Base-by-base conservation (phyloP, 352 stramenopile species). In the Globisporangium lucens region DNA sequence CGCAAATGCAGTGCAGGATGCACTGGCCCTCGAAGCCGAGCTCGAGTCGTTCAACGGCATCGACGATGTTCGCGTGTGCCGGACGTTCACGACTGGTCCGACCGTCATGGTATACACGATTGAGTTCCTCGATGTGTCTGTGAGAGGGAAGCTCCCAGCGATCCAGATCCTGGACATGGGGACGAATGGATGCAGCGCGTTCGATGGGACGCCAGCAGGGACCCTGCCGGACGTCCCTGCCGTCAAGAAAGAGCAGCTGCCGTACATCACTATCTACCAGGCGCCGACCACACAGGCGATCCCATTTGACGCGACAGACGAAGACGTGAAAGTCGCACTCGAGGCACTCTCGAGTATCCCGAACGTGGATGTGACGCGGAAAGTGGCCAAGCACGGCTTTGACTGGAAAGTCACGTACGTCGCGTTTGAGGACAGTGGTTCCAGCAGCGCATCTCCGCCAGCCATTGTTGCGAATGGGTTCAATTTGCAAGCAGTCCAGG, bases 371-470 rank as follows among this genome's bases (percentile, higher is more conserved):
- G 95, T 99, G 8, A 76, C 76, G 17, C 78, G 92, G 15, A 70
- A 73, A 51, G 81, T 97, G 4, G 87, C 90, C 56, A 85, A 93
- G 68, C 70, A 98, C 71, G 91, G 95, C 59, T 97, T 81, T 69
- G 82, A 94, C 57, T 98, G 96, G 96, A 80, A 90, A 30, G 72
- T 99, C 22, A 98, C 95, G 5, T 98, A 98, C 71, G 70, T 90
- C 0, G 87, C 93, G 10, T 98, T 98, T 66, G n/a, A 73, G 56
- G 60, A 70, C 60, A 13, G 41, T 56, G 17, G 13, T 46, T 20
- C 7, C 10, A 24, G 1, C 15, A 27, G 2, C 20, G 4, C 41
- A 22, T 3, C 13, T 2, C 8, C 66, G 12, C 62, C 62, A 20
- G 38, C 35, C 7, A 22, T 73, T 49, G 68, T 74, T 1, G 74